Evolutionary conservation across 495 filamentous ascomycete species (phyloP), one percentile per base, ranked within the genome.

Genomic region (Neurospora intermedia): DNA sequence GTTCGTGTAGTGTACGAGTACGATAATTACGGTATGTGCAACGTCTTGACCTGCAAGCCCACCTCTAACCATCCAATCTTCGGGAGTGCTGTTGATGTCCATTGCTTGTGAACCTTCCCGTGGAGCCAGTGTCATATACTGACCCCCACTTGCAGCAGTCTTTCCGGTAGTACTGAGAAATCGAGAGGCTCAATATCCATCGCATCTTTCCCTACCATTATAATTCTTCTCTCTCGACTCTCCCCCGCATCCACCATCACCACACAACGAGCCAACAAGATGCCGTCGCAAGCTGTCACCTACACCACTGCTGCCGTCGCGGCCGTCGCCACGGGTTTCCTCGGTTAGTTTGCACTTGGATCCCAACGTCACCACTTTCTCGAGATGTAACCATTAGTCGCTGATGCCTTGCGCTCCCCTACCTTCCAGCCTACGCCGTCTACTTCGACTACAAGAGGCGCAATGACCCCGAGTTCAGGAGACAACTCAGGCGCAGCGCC

Each of bases 361-460:
- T 66, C 9, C 18, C 54, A 66, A 66, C 54, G 54, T 35, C 54
- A 66, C 54, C 54, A 66, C 18, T 66, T 15, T 76, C 74, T 74
- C 73, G 54, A 11, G 43, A 69, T 69, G 42, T 41, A 70, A 42
- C n/a, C 69, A 74, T 40, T 27, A 15, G 39, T 27, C 46, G 9
- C 46, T 66, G 54, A 66, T 39, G 46, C 88, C 72, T 84, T 92
- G 79, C 35, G 69, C 71, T 45, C 66, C 73, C 48, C 72, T 46
- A 54, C 72, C 71, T 70, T 73, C 72, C 40, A 87, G 86, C 84
- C 71, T 88, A 98, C 79, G 96, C 93, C 72, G 83, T 93, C 73
- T 99, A 97, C 86, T 99, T 99, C 79, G 96, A 99, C 85, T 90
- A 98, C 85, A 91, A 91, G 81, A 89, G 96, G 77, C 92, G 96